Evolutionary conservation across 768 basidiomycete species (phyloP), one percentile per base, ranked within the genome.

Genomic region (Tylopilus intermedius): DNA sequence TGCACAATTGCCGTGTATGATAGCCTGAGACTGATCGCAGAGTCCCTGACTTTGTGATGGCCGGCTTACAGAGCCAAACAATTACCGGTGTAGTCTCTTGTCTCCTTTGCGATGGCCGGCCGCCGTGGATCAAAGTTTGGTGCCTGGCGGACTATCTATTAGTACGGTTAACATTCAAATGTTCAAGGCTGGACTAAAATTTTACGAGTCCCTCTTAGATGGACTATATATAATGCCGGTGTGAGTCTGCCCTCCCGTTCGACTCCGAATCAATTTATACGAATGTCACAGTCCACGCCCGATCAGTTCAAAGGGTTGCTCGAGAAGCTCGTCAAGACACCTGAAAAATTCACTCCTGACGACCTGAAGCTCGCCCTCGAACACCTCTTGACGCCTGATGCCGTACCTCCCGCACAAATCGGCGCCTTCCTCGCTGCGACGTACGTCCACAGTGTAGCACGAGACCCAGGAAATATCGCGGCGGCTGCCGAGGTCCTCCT

Each of bases 1-100:
- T 99, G 58, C 86, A 92, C 67, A 97, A 98, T 69, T 98, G 94
- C 75, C 81, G 94, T 69, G 94, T 97, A 29, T 91, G 44, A 58
- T 7, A 30, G 30, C 24, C 24, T 24, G 30, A 30, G 30, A 30
- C 7, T 7, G 9, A 30, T 15, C 37, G 15, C 10, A 8, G 15
- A n/a, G 14, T 49, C 14, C 22, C 35, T 15, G 21, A 18, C 46
- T 8, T 38, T 22, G 37, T 26, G 51, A 51, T 51, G 33, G 18
- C 30, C 30, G 33, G 33, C 4, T 7, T 10, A 30, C 30, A 10
- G 30, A 10, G 30, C 30, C 1, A 13, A 33, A 33, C 2, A 33
- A 37, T 37, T 37, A 5, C 35, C 14, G 14, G 35, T 37, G 35
- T 15, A 15, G 6, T 14, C 13, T 35, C 33, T 35, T 4, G 33